Base-by-base conservation (phyloP, 257 asterid species). In the Salvia hispanica region DNA sequence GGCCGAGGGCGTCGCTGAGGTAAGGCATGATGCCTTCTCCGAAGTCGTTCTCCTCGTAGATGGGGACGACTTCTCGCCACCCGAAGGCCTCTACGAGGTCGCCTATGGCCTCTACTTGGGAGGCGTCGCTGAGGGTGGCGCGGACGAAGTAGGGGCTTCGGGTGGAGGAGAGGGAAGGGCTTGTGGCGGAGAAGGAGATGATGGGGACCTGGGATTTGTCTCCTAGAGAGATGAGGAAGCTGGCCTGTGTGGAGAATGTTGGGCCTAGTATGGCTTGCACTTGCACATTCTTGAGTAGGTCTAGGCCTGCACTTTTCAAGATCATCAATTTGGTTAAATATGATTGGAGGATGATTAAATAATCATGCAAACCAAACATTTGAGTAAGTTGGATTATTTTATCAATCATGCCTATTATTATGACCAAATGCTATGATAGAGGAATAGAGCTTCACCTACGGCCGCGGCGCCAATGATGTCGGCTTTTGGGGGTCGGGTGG, bases 241-340 rank as follows among this genome's bases (percentile, higher is more conserved):
- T 74, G 0, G 89, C 86, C 25, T 84, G 84, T 0, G 37, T 60
- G 0, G 89, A 84, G 73, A 25, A 59, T 21, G 31, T 5, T 13
- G 85, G 90, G 18, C 90, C 90, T 36, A 84, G 11, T 5, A 84
- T 71, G 55, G 87, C 85, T 51, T 75, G 76, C 60, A 79, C 87
- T 44, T 81, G 18, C 4, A 73, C 77, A 67, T 79, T 80, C 21
- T 18, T 81, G 13, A 84, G 37, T 3, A 81, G 77, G 76, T 79
- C 82, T 9, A 79, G 46, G 12, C 66, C 85, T 77, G 84, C 84
- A 9, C 2, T 25, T 25, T 25, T 25, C 31, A 25, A 18, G 21
- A 25, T 25, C n/a, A n/a, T n/a, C n/a, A n/a, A n/a, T 25, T 25
- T 25, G 31, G 2, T 25, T 25, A 25, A 25, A 25, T 25, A 2